Evolutionary conservation across 768 basidiomycete genomes (phyloP), one percentile per base, ranked within the genome.

Genomic region (Pleurotus sapidus): DNA sequence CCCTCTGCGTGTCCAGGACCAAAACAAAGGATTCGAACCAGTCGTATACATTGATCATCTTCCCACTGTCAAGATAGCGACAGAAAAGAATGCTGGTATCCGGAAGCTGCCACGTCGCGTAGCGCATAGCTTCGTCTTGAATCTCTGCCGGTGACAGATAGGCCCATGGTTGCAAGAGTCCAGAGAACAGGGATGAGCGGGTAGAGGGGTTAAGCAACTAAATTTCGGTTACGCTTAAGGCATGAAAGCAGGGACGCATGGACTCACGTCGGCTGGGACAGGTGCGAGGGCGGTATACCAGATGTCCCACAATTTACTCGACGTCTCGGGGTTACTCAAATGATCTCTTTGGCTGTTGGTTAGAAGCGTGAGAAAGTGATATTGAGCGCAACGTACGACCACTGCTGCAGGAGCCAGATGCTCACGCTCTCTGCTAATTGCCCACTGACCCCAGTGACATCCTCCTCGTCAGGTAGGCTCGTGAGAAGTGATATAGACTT

Each of bases 11-110:
- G 66, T 91, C 89, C 54, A 93, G 69, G 30, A 82, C 87, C 18
- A 76, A 68, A 30, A 81, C 77, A 68, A 94, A 95, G 20, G 87
- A 81, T 62, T 90, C 86, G 64, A 85, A 93, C 93, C 91, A 93
- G 68, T 95, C 93, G 67, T 89, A 93, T 2, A 92, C 80, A 65
- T 94, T 94, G 70, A 94, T 84, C 82, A 89, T 81, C 71, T 80
- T 86, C 46, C 89, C 90, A 47, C 88, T 88, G 63, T 92, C 87
- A 25, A 87, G 76, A 70, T 92, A 94, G 18, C 90, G 79, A 47
- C 74, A 74, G 73, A 93, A 91, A 12, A 93, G 73, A 57, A 93
- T 88, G 63, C 83, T 86, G 1, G 83, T 86, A 62, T 94, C 92
- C 0, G 90, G 87, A 42, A 89, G 77, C 46, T 80, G 74, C 75